phyloP scores from a whole-genome alignment of 345 rosid species.

The Mallotus nudiflorus region DNA sequence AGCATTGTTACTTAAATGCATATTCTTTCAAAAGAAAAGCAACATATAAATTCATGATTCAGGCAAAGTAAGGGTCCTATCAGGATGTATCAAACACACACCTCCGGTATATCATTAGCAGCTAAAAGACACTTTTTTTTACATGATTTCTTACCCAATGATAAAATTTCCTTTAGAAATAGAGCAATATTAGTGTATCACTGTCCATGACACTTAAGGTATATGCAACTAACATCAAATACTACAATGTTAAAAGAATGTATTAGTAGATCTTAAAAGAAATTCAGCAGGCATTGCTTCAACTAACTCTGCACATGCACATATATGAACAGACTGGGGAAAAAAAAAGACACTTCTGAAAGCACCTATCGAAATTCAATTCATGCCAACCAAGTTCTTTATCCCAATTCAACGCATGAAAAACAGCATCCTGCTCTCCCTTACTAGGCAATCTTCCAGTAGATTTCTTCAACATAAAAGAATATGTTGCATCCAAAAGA shows the following conservation, averaged over 20 bases:
- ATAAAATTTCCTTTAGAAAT: background rate
- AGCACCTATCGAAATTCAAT: slow-evolving; percentile 56
- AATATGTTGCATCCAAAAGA: slow-evolving; percentile 80
- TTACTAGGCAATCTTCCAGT: slow-evolving; percentile 43
- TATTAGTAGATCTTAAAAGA: background rate
- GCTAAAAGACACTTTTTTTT: background rate
- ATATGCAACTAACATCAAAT: background rate
- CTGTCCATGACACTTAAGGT: background rate
- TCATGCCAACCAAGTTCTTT: slow-evolving; percentile 44
- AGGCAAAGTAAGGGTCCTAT: background rate
- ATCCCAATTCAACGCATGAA: slow-evolving; percentile 49
- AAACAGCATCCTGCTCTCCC: slow-evolving; percentile 46
- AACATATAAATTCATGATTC: background rate
- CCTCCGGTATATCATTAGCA: background rate
- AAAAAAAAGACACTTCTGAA: background rate
- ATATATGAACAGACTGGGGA: background rate
- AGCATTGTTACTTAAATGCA: slow-evolving; percentile 9
- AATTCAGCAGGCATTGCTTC: no score
- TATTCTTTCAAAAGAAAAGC: background rate
- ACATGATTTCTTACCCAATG: background rate
- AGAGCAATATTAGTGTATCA: background rate
- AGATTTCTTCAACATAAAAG: slow-evolving; percentile 47
- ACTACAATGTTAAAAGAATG: background rate
- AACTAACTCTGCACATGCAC: no score
- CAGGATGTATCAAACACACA: background rate